Evolutionary conservation across 2,329 filamentous ascomycete species (phyloP).

Genomic region (Chaetomium sp.): DNA sequence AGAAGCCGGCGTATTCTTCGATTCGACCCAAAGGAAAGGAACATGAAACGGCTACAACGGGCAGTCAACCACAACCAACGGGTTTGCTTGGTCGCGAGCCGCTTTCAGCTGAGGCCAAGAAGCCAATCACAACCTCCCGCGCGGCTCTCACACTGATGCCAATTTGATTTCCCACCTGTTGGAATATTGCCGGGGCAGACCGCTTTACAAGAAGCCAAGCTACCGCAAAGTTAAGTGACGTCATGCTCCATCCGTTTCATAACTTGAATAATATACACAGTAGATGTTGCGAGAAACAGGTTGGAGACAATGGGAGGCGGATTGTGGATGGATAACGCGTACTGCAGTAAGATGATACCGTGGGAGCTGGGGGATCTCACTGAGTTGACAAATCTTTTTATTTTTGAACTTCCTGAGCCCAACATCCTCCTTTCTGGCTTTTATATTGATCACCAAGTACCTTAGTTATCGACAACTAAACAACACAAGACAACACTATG

Average conservation of each 20-base stretch:
- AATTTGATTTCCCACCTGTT: no score
- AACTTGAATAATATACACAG: background rate
- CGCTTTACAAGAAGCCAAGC: background rate
- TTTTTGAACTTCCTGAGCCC: background rate
- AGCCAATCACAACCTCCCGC: background rate
- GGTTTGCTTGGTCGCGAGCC: background rate
- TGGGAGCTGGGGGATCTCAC: background rate
- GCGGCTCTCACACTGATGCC: no score
- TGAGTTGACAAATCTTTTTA: background rate
- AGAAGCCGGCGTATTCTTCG: background rate
- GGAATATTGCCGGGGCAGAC: background rate
- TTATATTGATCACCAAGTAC: no score
- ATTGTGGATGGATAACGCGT: background rate
- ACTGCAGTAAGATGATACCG: background rate
- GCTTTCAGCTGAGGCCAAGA: background rate
- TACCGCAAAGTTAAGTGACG: background rate
- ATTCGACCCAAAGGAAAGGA: background rate
- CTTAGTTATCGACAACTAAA: no score
- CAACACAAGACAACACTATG: slow-evolving; percentile 45
- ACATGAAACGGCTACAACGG: no score
- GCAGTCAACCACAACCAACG: background rate
- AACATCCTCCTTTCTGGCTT: background rate
- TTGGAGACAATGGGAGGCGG: background rate
- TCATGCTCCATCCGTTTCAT: background rate
- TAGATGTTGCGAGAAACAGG: background rate